Percentiles rank a stretch among this genome's conserved stretches.
Evolutionary conservation across 306 rosid species (phyloP).

Genomic region (Prunus armeniaca): DNA sequence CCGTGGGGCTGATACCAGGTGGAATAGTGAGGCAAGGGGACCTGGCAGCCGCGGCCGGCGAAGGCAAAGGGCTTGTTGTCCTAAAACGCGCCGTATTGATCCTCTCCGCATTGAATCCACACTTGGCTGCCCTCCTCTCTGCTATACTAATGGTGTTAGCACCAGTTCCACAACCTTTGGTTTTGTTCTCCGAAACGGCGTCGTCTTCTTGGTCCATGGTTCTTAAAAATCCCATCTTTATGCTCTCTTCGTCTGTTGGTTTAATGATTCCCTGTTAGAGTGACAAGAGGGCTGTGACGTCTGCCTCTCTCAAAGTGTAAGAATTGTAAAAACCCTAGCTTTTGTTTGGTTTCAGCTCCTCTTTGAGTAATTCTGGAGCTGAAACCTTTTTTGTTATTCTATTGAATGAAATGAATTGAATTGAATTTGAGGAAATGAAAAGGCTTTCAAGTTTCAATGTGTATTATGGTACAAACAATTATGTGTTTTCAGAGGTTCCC

Average conservation of each 20-base stretch:
- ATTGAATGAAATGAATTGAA: background rate
- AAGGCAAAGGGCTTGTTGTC: constrained; percentile 29
- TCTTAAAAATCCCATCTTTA: background rate
- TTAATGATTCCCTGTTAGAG: background rate
- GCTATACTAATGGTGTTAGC: constrained; percentile 54
- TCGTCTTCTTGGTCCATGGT: background rate
- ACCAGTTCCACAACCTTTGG: background rate
- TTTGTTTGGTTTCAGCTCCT: constrained; percentile 18
- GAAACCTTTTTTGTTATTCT: background rate
- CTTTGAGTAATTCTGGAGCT: background rate
- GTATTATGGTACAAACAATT: background rate
- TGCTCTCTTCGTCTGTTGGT: background rate
- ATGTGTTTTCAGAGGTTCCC: background rate
- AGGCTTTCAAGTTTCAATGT: background rate
- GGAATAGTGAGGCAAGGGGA: constrained; percentile 68
- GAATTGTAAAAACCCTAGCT: background rate
- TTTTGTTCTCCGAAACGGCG: background rate
- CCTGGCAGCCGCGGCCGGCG: constrained; percentile 21
- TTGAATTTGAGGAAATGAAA: background rate
- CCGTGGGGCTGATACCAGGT: constrained; percentile 65
- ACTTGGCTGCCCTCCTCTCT: constrained; percentile 54
- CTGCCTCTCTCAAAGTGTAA: background rate
- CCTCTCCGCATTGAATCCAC: constrained; percentile 54
- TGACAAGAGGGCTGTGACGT: constrained; percentile 3
- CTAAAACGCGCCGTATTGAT: constrained; percentile 47